These are phyloP conservation scores for Plectosphaerella cucumerina DNA, from an alignment of 2,329 filamentous ascomycete genomes.

Conservation along the genomic window DNA sequence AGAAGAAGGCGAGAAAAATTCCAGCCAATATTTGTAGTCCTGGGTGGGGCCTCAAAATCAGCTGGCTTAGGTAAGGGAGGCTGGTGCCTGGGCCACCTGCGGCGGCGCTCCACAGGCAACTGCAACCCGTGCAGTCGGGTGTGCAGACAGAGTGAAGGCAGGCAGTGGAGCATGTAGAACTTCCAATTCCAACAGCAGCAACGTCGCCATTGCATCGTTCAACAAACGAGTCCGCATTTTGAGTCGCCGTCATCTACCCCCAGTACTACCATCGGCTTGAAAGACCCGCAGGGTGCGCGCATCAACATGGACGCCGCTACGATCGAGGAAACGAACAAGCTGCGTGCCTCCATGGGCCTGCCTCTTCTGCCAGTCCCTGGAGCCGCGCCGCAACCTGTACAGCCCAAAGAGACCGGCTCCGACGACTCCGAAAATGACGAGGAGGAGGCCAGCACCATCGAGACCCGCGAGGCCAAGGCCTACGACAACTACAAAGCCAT, in stretches of 20 bases:
- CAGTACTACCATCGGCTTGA: not conserved
- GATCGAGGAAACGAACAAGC: conserved; percentile 91
- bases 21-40: conserved; percentile 2
- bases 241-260: not conserved
- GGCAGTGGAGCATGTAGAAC: too few species aligned
- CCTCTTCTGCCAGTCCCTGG: conserved; percentile 84
- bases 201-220: not conserved
- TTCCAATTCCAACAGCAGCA: not conserved
- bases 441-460: conserved; percentile 78
- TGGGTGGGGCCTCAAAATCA: not conserved
- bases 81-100: not conserved
- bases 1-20: conserved; percentile 21
- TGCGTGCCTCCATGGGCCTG: conserved; percentile 84
- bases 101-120: too few species aligned
- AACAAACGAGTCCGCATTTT: not conserved
- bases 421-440: conserved; percentile 40
- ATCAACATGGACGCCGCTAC: conserved; percentile 60
- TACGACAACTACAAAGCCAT: conserved; percentile 68
- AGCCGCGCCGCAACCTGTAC: conserved; percentile 32
- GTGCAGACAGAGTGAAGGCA: too few species aligned
- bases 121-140: too few species aligned
- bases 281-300: too few species aligned
- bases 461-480: conserved; percentile 69
- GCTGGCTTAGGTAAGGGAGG: not conserved
- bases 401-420: conserved; percentile 30